Base-by-base conservation (phyloP, 345 rosid genomes). In the Sonneratia alba region DNA sequence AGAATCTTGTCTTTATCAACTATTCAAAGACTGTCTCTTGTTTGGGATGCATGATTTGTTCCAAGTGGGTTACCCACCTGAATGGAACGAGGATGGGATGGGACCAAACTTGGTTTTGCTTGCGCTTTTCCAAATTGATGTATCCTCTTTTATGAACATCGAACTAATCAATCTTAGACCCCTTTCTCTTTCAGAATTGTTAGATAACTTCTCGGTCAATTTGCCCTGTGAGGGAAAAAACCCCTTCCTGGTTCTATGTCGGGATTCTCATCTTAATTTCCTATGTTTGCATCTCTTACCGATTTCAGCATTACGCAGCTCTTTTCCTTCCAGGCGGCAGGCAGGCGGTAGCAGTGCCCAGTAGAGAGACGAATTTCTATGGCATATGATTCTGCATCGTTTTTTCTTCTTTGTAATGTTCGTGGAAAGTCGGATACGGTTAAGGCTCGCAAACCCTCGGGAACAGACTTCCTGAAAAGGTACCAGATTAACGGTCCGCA, bases 11-110 rank as follows among this genome's bases (percentile, higher is more conserved):
- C n/a, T 59, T 38, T 27, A 3, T 36, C 5, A 2, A 27, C 49
- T 64, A 22, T 21, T 24, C 56, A 0, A 4, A 68, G 55, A 22
- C 1, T 8, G 63, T 10, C 66, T 27, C 38, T 62, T 49, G 36
- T 72, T 65, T 43, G 16, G 49, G 74, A 57, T 34, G 6, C 59
- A 72, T 64, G 62, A 63, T 61, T 34, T 72, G 74, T 64, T 32
- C 10, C 24, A 57, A 18, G 63, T 62, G 66, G 66, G 73, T 4
- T 12, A 45, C 12, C 3, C 22, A 56, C 73, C 12, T 47, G 19
- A 38, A 36, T 12, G 43, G 9, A 27, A 36, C 19, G 32, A 56
- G 73, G 61, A 32, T 7, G 38, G 48, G 36, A 70, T 70, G 72
- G 34, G 40, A 36, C 36, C 43, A 43, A 43, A 43, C 12, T 38